Base-by-base conservation (phyloP, 768 basidiomycete genomes). In the Myochromella boudieri region DNA sequence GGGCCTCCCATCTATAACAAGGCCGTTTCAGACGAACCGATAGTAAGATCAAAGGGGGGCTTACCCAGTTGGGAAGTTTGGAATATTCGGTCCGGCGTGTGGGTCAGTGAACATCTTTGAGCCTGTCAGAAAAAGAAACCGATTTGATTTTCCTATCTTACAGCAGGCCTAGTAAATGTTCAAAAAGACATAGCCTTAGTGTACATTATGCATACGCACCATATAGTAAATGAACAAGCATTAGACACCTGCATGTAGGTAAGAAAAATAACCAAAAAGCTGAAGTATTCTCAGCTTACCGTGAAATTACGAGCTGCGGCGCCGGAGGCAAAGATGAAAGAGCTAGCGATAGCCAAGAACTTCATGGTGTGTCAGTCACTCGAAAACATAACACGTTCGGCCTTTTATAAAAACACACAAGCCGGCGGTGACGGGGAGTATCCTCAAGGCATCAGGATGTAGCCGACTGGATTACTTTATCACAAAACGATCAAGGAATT, bases 141-240 rank as follows among this genome's bases (percentile, higher is more conserved):
- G n/a, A 39, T 11, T 27, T 15, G 26, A 10, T 20, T 14, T 6
- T 17, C 31, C 22, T 4, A 14, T 4, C 48, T 41, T 64, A 69
- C 70, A 32, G 70, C 71, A 2, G 72, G 71, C 72, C 70, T 74
- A 34, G 22, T 32, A 15, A 40, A 22, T 44, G n/a, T n/a, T n/a
- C n/a, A n/a, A n/a, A n/a, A n/a, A n/a, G n/a, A 34, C 25, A 41
- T 24, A 8, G 37, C 15, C 9, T 28, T 5, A 9, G 6, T 26
- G 38, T n/a, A 46, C n/a, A n/a, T 14, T 11, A 33, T 28, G 24
- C 12, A 3, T 6, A 33, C 70, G 44, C 55, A 84, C 85, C 85
- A 86, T 48, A 86, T 74, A 3, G 83, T 85, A 63, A 83, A 86
- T 0, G 82, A 75, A 57, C 85, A 86, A 3, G 64, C 70, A 64